Evolutionary conservation across 2,329 filamentous ascomycete species (phyloP), one percentile per base, ranked within the genome.

Genomic region (Chalaropsis thielavioides): DNA sequence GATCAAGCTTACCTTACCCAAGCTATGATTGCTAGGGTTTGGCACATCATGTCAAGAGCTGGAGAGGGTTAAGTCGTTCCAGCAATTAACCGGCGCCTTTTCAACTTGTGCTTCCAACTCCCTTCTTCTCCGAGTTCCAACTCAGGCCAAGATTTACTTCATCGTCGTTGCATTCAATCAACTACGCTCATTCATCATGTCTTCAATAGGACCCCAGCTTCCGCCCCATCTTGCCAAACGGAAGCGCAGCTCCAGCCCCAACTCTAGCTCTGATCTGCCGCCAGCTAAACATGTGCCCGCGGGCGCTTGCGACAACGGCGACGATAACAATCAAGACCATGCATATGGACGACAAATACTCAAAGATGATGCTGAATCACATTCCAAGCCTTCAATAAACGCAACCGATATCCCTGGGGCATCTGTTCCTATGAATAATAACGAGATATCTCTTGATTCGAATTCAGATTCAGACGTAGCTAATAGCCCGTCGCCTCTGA

Each of bases 151-250:
- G 35, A 10, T 38, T 38, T 8, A 38, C 7, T 38, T 38, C 19
- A n/a, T 44, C 19, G 11, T 61, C 11, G 38, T 44, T 40, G 27
- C 40, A 43, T 27, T 17, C 11, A 44, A 17, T 17, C 11, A 44
- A 17, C 38, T 15, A 27, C 59, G 6, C 19, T 19, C 59, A 61
- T 10, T 82, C 40, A 70, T 46, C 27, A 89, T 89, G 86, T 77
- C 85, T 62, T 84, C 83, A 41, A 85, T 89, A 71, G 87, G 88
- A 4, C 88, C 89, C 15, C 79, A 85, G 67, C 74, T 91, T 27
- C 88, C 89, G 13, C 80, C 87, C 3, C 83, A 88, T 68, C 79
- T 87, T 51, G 72, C 82, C 41, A 86, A 86, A 73, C 80, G 84
- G 70, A 86, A 85, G 71, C 82, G 82, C 70, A 79, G 77, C 3